Base-by-base conservation (phyloP, 805 yeast genomes). In the Monosporozyma solicola region DNA sequence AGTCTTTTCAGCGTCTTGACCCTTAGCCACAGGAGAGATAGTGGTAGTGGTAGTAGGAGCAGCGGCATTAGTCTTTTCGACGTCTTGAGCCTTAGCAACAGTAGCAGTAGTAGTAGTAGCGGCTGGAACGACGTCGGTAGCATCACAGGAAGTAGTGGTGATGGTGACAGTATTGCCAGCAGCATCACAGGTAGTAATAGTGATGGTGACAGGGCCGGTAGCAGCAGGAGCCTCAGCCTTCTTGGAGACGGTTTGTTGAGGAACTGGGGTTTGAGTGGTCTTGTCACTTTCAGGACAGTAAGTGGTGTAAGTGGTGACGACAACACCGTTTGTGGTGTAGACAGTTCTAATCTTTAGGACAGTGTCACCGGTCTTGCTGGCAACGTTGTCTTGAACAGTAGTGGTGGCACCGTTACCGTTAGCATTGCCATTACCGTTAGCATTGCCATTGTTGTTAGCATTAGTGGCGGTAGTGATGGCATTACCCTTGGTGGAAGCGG, bases 21-120 rank as follows among this genome's bases (percentile, higher is more conserved):
- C 15, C 3, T 33, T 54, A 57, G 58, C 53, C 48, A 53, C 58
- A 51, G 54, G 51, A 52, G 61, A 53, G 43, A 31, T n/a, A 20
- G 50, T 31, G 16, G 41, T 25, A 37, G 39, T 3, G 11, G 53
- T 25, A 41, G 47, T 41, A 9, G 47, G n/a, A 15, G 24, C 20
- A 13, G 20, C 31, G 7, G 25, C n/a, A 20, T 20, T 20, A 20
- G 20, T 20, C 2, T 20, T 20, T 5, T 35, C 20, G 29, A 27
- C 29, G 29, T 27, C 29, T 27, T 20, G 41, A 27, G 44, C n/a
- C 27, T 15, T 32, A 13, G 35, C 35, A 32, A 45, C 20, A 25
- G 39, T 39, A 5, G 37, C n/a, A 39, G 39, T 15, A 41, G 47
- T 41, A 9, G 47, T 27, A 15, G 24, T 25, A 13, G 20, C 31